phyloP scores from a whole-genome alignment of 345 rosid genomes.

The Draba incana region DNA sequence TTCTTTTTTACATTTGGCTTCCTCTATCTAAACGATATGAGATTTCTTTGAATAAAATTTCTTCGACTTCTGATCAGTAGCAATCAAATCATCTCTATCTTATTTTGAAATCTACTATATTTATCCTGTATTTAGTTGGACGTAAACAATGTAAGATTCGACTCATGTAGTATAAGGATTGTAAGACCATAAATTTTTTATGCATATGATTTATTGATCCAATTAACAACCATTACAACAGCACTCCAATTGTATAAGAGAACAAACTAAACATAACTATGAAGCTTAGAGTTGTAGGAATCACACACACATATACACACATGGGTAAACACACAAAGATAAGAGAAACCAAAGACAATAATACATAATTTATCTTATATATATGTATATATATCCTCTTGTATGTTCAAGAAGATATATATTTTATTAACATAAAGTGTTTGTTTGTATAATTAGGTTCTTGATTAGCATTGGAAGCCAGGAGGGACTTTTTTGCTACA shows the following conservation, averaged over 20 bases:
- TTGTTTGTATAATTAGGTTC: slow-evolving; percentile 18
- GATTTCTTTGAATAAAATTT: background rate
- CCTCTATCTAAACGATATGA: background rate
- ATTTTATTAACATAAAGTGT: slow-evolving; percentile 15
- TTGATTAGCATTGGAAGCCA: slow-evolving; percentile 51
- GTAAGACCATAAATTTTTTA: background rate
- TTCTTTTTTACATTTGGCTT: background rate
- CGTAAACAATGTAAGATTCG: background rate
- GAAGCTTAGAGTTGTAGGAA: background rate
- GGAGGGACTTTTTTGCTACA: slow-evolving; percentile 43
- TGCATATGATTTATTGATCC: slow-evolving; percentile 14
- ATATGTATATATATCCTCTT: background rate
- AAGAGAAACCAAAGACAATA: slow-evolving; percentile 6
- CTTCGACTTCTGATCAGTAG: background rate
- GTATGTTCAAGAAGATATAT: slow-evolving; percentile 14
- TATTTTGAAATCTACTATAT: background rate
- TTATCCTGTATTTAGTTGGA: slow-evolving; percentile 9
- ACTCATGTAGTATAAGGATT: background rate
- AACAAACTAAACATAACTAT: background rate
- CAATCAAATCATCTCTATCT: slow-evolving; percentile 12
- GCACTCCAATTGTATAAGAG: slow-evolving; percentile 24
- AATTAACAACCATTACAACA: slow-evolving; percentile 18
- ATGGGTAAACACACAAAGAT: slow-evolving; percentile 14
- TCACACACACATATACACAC: background rate
- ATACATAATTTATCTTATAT: background rate